Percentiles rank a stretch among this genome's conserved stretches.
Evolutionary conservation across 1,139 yeast genomes (phyloP).

Genomic region (Geotrichum klebahnii): DNA sequence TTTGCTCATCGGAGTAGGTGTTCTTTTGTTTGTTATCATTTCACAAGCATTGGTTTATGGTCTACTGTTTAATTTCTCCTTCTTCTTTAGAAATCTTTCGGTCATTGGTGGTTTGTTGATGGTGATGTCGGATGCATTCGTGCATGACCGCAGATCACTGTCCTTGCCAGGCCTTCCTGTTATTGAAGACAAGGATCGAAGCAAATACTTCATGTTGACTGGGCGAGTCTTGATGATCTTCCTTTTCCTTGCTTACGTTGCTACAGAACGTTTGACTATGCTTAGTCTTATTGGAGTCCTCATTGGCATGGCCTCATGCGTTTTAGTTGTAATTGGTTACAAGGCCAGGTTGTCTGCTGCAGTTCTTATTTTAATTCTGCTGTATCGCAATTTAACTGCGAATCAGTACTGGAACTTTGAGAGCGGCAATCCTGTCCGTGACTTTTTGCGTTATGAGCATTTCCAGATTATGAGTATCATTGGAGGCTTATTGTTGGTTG

Average conservation of each 20-base stretch:
- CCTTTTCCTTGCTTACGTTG: slow-evolving; percentile 79
- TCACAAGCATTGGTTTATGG: slow-evolving; percentile 90
- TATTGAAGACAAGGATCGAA: slow-evolving; percentile 75
- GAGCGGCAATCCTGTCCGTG: slow-evolving; percentile 72
- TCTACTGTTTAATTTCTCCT: slow-evolving; percentile 71
- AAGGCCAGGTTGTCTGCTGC: slow-evolving; percentile 89
- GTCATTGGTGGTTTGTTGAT: slow-evolving; percentile 90
- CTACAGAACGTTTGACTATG: slow-evolving; percentile 70
- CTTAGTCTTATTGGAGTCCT: slow-evolving; percentile 62
- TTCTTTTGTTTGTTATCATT: slow-evolving; percentile 66
- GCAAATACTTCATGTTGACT: slow-evolving; percentile 78
- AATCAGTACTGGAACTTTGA: slow-evolving; percentile 87
- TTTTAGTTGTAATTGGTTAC: slow-evolving; percentile 84
- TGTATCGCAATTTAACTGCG: slow-evolving; percentile 70
- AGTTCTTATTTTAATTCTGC: slow-evolving; percentile 65
- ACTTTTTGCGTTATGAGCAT: slow-evolving; percentile 85
- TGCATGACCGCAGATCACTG: slow-evolving; percentile 66
- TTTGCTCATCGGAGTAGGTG: slow-evolving; percentile 67
- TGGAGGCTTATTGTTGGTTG: slow-evolving; percentile 87
- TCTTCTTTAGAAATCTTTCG: slow-evolving; percentile 79
- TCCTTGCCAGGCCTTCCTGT: slow-evolving; percentile 89
- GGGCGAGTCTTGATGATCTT: slow-evolving; percentile 85
- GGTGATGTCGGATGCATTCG: slow-evolving; percentile 83
- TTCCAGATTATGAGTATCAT: slow-evolving; percentile 93
- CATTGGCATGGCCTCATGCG: slow-evolving; percentile 67